Evolutionary conservation across 179 eudicot genomes (phyloP), one percentile per base, ranked within the genome.

Genomic region (Nepenthes alata): DNA sequence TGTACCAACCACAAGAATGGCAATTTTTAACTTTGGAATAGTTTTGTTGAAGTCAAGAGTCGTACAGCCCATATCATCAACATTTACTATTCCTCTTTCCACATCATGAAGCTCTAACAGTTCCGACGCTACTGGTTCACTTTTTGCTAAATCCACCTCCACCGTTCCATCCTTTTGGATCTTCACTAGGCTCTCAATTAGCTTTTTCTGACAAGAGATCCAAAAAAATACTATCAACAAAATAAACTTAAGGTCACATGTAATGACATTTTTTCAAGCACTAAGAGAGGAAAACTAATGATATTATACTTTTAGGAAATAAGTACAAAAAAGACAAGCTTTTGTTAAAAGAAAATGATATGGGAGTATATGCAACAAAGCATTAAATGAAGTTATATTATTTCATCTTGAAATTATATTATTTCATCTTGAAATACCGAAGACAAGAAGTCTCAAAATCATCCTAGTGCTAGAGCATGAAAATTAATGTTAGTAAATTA

Each of bases 1-100:
- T 37, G 95, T 87, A 61, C 95, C 95, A 67, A 87, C 91, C 62
- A 87, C 82, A 67, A 87, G 85, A 72, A 87, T 71, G 47, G 79
- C 91, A 67, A 87, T 81, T 38, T 75, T 72, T 62, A 87, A 66
- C 65, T 70, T 82, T 10, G 91, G 86, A 72, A 79, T 72, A 49
- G 79, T 51, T 72, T 75, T 79, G 38, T 67, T 72, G 38, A 57
- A 53, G 64, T 67, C 67, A 45, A 72, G 58, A 48, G 35, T 47
- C 6, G 70, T 61, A 49, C 63, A 60, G 25, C 25, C 25, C 25
- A 25, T 25, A 25, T 25, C 25, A 63, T 76, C 82, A 59, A 53
- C 50, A 63, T n/a, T 35, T 50, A 65, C 39, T 38, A 66, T 71
- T 63, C 49, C 39, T 62, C 67, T 72, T 60, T 78, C 82, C 38